Base-by-base conservation (phyloP, 2,329 filamentous ascomycete species). In the Rugonectria rugulosa region DNA sequence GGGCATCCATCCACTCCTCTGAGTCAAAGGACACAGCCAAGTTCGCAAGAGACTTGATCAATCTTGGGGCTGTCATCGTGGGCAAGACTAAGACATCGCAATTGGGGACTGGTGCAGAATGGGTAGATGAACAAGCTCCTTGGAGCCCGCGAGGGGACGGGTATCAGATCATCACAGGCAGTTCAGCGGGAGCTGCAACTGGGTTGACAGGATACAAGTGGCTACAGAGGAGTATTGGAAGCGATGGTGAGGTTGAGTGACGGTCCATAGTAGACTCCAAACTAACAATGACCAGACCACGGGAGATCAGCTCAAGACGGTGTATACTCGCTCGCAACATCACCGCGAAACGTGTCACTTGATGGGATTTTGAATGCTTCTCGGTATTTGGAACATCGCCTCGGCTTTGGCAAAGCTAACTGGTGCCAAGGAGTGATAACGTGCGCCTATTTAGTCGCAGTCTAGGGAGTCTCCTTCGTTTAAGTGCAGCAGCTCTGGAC, bases 31-130 rank as follows among this genome's bases (percentile, higher is more conserved):
- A 63, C 3, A 86, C 82, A 2, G 80, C 82, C 0, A 66, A 78
- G 0, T 75, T 81, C 2, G 77, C 86, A 0, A 80, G 85, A 45
- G 74, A 76, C 2, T 70, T 91, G 1, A 76, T 89, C 4, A 79
- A 86, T 48, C 78, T 83, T 3, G 88, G 88, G 1, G 87, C 84
- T 0, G 70, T 83, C 8, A 66, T 84, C 10, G 72, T 85, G 0
- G 81, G 82, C 3, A 84, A 83, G 70, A 80, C 79, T 19, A 83
- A 81, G 59, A 76, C 77, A 3, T 73, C 77, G 1, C 79, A 81
- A 57, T 77, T 84, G 44, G 77, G 76, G 11, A 66, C 73, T 5
- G 70, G 71, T 6, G 51, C 55, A 40, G 81, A 86, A 49, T 77
- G 75, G 74, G 53, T 73, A 2, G 76, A 78, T 19, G 65, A 62